These are phyloP conservation scores for Peronosclerospora sorghi DNA, from an alignment of 352 stramenopile genomes.

Conservation along the genomic window DNA sequence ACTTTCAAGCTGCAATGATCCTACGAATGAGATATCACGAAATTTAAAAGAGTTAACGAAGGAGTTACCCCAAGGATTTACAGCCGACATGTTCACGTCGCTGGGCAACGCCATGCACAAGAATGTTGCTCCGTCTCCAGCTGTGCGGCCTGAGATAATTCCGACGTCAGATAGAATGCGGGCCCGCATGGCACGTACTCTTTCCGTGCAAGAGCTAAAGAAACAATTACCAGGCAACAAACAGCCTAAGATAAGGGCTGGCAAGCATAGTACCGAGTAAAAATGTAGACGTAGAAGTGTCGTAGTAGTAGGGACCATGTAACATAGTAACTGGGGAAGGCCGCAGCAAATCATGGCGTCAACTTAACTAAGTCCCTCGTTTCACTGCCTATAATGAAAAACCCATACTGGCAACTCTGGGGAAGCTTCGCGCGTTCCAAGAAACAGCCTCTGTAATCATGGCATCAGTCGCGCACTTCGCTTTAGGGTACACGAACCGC, in stretches of 20 bases:
- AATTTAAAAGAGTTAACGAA: conserved; percentile 29
- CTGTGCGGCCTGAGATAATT: neutral
- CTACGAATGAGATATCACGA: conserved; percentile 19
- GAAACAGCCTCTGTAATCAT: conserved; percentile 18
- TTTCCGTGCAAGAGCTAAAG: neutral
- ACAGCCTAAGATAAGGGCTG: conserved; percentile 6
- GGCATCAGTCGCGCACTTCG: conserved; percentile 25
- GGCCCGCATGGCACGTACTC: neutral
- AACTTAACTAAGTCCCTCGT: neutral
- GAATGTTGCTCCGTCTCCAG: conserved; percentile 11
- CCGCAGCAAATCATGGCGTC: no score
- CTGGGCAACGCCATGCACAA: conserved; percentile 42
- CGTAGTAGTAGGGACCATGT: neutral
- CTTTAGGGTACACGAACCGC: conserved; percentile 12
- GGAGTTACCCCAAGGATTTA: conserved; percentile 41
- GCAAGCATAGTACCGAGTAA: neutral
- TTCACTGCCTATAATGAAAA: conserved; percentile 10
- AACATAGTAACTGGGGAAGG: conserved; percentile 9
- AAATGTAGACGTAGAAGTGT: conserved; percentile 4
- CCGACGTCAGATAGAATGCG: neutral
- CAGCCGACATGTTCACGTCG: conserved; percentile 48
- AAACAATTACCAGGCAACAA: conserved; percentile 7
- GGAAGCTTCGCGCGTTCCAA: conserved; percentile 18
- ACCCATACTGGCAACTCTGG: conserved; percentile 15
- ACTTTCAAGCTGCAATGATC: conserved; percentile 13